Conservation (phyloP, 176 grass and related monocot species). For the Typha latifolia region DNA sequence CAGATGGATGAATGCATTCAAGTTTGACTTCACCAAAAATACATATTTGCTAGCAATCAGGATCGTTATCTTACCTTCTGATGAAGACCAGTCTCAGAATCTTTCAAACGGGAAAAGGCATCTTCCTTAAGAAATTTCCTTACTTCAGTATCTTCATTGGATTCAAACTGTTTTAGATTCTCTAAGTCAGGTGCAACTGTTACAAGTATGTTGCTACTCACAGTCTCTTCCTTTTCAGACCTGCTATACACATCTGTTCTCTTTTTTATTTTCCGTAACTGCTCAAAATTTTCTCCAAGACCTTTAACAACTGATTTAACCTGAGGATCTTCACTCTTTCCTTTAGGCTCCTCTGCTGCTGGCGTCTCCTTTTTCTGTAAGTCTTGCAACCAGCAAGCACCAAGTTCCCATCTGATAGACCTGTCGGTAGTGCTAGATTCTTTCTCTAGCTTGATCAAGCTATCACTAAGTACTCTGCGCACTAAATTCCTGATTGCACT, state of each 20-base stretch:
- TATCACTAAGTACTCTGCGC: slow-evolving; percentile 47
- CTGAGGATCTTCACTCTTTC: slow-evolving; percentile 24
- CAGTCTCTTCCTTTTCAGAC: slow-evolving; percentile 54
- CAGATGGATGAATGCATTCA: no score
- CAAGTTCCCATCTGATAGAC: slow-evolving; percentile 92
- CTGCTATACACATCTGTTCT: slow-evolving; percentile 34
- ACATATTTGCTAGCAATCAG: not conserved
- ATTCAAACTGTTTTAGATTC: slow-evolving; percentile 22
- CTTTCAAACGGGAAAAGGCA: slow-evolving; percentile 53
- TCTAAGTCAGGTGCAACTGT: slow-evolving; percentile 29
- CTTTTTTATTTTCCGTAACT: slow-evolving; percentile 81
- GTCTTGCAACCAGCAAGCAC: slow-evolving; percentile 70
- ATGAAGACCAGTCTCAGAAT: slow-evolving; percentile 60
- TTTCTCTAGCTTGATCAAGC: slow-evolving; percentile 55
- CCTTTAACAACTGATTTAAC: slow-evolving; percentile 68
- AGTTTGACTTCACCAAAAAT: not conserved
- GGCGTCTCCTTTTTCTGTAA: slow-evolving; percentile 78
- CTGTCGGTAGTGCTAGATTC: slow-evolving; percentile 26
- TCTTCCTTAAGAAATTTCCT: slow-evolving; percentile 55
- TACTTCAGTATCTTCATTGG: slow-evolving; percentile 31
- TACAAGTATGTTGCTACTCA: slow-evolving; percentile 9
- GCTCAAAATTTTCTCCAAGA: slow-evolving; percentile 86
- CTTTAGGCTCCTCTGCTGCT: slow-evolving; percentile 25
- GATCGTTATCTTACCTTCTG: slow-evolving; percentile 50
- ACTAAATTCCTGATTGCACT: slow-evolving; percentile 48